Percentiles rank a stretch among this genome's conserved stretches.
phyloP scores from a whole-genome alignment of 2,329 filamentous ascomycete species.

The Calonectria fujianensis region DNA sequence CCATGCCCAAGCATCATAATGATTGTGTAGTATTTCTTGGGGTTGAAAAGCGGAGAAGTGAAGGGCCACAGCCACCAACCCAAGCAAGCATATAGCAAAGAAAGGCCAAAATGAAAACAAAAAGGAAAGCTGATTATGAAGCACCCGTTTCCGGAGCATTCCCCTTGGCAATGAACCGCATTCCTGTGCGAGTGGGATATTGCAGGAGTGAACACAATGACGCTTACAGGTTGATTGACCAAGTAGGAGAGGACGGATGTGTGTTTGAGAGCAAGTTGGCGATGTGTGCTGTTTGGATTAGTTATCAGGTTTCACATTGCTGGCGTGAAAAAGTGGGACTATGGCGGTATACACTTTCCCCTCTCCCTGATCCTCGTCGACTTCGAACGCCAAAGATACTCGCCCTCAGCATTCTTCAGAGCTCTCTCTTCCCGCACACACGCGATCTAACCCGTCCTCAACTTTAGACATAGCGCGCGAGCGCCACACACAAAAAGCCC shows the following conservation, averaged over 20 bases:
- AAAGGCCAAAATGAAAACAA: conserved; percentile 26
- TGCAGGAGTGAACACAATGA: neutral
- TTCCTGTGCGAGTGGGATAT: conserved; percentile 35
- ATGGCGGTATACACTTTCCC: conserved; percentile 48
- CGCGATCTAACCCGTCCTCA: conserved; percentile 4
- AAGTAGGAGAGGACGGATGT: neutral
- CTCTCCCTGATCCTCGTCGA: conserved; percentile 35
- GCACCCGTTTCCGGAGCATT: conserved; percentile 22
- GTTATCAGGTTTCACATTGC: conserved; percentile 30
- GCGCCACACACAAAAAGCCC: neutral
- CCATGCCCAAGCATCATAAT: conserved; percentile 28
- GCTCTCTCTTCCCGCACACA: neutral
- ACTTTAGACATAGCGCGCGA: neutral
- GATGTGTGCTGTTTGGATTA: conserved; percentile 2
- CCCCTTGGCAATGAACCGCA: conserved; percentile 39
- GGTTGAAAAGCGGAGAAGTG: conserved; percentile 11
- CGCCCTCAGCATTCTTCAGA: conserved; percentile 19
- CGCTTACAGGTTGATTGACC: neutral
- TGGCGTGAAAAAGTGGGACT: conserved; percentile 52
- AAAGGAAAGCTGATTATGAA: conserved; percentile 2
- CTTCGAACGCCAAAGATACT: conserved; percentile 17
- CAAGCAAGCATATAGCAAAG: conserved; percentile 36
- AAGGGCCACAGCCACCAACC: conserved; percentile 23
- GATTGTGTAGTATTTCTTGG: conserved; percentile 37
- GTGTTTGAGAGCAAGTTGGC: neutral